These are phyloP conservation scores for Rhodofomes roseus DNA, from an alignment of 1,284 basidiomycete genomes.

Conservation along the genomic window DNA sequence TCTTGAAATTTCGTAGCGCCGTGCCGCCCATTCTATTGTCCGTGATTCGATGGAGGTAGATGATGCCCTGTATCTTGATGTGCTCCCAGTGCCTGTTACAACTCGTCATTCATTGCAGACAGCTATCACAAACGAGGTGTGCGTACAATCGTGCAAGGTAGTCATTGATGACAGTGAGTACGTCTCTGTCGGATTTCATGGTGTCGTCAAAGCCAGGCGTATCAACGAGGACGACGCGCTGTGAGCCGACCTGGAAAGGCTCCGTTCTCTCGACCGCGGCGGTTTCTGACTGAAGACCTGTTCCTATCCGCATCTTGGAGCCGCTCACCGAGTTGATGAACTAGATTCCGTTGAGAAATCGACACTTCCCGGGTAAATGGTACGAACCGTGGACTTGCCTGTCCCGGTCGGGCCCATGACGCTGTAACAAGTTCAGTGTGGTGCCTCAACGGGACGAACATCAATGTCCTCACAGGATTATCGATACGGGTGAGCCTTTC, in stretches of 20 bases:
- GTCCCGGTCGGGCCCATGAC: not conserved
- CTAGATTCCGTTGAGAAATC: not conserved
- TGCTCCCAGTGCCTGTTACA: conserved; percentile 8
- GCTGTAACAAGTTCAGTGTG: not conserved
- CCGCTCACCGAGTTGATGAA: conserved; percentile 10
- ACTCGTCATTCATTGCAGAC: not conserved
- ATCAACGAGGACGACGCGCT: conserved; percentile 27
- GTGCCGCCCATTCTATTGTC: conserved; percentile 16
- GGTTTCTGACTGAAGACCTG: conserved; percentile 16
- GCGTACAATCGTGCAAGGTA: conserved; percentile 11
- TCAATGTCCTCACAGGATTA: too few species aligned
- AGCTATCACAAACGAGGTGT: not conserved
- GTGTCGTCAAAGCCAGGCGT: conserved; percentile 37
- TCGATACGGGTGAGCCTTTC: too few species aligned
- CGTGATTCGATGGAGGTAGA: conserved; percentile 19
- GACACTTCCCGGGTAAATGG: not conserved
- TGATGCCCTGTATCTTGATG: conserved; percentile 7
- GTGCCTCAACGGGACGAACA: too few species aligned
- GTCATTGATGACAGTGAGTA: conserved; percentile 16
- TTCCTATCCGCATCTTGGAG: conserved; percentile 14
- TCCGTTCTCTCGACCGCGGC: conserved; percentile 11
- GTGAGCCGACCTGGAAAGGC: conserved; percentile 22
- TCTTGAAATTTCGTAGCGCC: conserved; percentile 12
- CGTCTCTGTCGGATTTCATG: conserved; percentile 27
- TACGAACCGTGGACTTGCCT: not conserved